These are phyloP conservation scores for Nigrospora sphaerica DNA, from an alignment of 2,329 filamentous ascomycete genomes.

Conservation along the genomic window DNA sequence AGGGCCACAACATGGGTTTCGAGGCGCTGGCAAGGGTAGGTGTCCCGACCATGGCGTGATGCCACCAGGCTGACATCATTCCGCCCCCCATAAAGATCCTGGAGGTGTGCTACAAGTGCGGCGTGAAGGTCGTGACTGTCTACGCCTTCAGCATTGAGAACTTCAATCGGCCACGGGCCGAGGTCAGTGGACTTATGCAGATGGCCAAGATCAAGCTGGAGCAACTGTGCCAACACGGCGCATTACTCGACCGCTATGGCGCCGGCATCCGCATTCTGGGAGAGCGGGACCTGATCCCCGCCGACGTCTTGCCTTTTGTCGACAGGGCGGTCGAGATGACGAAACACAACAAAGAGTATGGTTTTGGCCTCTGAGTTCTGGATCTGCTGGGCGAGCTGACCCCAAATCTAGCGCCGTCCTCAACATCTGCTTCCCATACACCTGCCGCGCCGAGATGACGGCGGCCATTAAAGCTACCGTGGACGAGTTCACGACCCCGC, in stretches of 20 bases:
- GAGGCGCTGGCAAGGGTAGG: constrained; percentile 82
- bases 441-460: constrained; percentile 91
- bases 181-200: constrained; percentile 95
- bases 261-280: constrained; percentile 81
- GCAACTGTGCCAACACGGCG: constrained; percentile 87
- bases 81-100: constrained; percentile 54
- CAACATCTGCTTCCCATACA: constrained; percentile 98
- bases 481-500: constrained; percentile 72
- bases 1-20: constrained; percentile 93
- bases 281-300: constrained; percentile 73
- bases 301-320: constrained; percentile 82
- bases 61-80: background rate
- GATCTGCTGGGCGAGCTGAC: background rate
- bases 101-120: constrained; percentile 96
- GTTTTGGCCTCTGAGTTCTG: background rate
- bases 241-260: constrained; percentile 86
- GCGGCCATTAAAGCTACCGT: constrained; percentile 83
- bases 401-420: constrained; percentile 43
- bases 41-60: constrained; percentile 4
- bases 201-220: constrained; percentile 93
- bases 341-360: constrained; percentile 71
- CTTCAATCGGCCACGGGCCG: constrained; percentile 93
- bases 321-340: constrained; percentile 83
- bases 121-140: constrained; percentile 93
- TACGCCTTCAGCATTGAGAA: constrained; percentile 99